Conservation (phyloP, 2,329 filamentous ascomycete genomes). For the Cladosporium colombiae region DNA sequence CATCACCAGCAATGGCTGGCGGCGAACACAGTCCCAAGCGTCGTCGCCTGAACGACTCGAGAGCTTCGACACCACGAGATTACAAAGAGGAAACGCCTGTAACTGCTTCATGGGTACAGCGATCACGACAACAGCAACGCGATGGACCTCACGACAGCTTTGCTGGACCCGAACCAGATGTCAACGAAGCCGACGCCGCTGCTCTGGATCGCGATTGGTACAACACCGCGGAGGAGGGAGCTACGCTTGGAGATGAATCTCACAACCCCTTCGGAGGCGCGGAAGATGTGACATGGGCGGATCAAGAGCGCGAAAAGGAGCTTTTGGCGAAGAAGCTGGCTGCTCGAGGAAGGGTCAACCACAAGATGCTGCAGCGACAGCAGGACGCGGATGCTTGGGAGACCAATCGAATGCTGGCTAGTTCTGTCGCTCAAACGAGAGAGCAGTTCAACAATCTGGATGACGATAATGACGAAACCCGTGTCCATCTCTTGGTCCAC, state of each 20-base stretch:
- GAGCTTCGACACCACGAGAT: conserved; percentile 9
- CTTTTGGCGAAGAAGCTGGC: conserved; percentile 76
- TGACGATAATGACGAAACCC: conserved; percentile 84
- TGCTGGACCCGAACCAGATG: conserved; percentile 62
- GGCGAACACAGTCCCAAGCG: conserved; percentile 60
- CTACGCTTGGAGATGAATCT: conserved; percentile 86
- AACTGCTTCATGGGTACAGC: conserved; percentile 11
- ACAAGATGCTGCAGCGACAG: conserved; percentile 78
- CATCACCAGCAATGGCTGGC: conserved; percentile 17
- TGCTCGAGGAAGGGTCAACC: conserved; percentile 50
- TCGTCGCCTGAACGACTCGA: conserved; percentile 59
- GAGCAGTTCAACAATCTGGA: conserved; percentile 81
- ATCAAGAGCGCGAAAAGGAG: conserved; percentile 72
- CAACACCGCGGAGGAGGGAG: conserved; percentile 78
- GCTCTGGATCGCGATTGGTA: conserved; percentile 93
- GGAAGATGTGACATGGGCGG: conserved; percentile 67
- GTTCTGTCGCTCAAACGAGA: conserved; percentile 86
- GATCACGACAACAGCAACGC: conserved; percentile 33
- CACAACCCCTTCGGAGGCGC: conserved; percentile 87
- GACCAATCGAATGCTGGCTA: conserved; percentile 96
- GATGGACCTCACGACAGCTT: conserved; percentile 57
- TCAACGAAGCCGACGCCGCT: conserved; percentile 66
- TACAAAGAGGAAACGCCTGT: conserved; percentile 14
- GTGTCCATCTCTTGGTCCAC: conserved; percentile 89
- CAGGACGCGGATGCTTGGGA: conserved; percentile 98